phyloP scores from a whole-genome alignment of 495 filamentous ascomycete species.

The Aspergillus homomorphus region DNA sequence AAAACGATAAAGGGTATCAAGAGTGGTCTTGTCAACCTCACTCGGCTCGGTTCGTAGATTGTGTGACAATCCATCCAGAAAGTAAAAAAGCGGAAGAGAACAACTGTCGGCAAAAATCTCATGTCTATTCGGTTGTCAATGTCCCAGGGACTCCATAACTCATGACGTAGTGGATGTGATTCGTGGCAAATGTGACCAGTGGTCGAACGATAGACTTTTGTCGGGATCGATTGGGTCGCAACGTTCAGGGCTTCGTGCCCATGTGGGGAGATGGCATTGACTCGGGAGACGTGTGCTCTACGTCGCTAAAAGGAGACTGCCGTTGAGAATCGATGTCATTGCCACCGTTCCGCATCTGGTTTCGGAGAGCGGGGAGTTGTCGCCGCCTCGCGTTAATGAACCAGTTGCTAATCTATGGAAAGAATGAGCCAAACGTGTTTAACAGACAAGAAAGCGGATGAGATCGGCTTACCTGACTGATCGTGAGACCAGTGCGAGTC shows the following conservation, averaged over 20 bases:
- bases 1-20: slow-evolving; percentile 22
- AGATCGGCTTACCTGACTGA: slow-evolving; percentile 62
- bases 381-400: slow-evolving; percentile 89
- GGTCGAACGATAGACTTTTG: not conserved
- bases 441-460: not conserved
- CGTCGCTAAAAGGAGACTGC: slow-evolving; percentile 45
- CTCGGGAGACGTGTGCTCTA: slow-evolving; percentile 35
- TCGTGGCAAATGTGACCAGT: slow-evolving; percentile 4
- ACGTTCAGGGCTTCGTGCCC: slow-evolving; percentile 2
- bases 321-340: slow-evolving; percentile 34
- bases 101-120: slow-evolving; percentile 11
- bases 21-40: slow-evolving; percentile 15
- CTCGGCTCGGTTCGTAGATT: slow-evolving; percentile 17
- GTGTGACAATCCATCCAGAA: slow-evolving; percentile 1
- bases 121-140: slow-evolving; percentile 28
- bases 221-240: not conserved
- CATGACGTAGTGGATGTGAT: slow-evolving; percentile 19
- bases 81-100: slow-evolving; percentile 13
- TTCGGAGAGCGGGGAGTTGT: slow-evolving; percentile 66
- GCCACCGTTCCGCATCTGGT: slow-evolving; percentile 46
- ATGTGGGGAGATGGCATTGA: slow-evolving; percentile 35
- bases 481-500: slow-evolving; percentile 68
- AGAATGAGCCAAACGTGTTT: slow-evolving; percentile 1
- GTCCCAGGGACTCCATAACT: slow-evolving; percentile 27
- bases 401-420: slow-evolving; percentile 81